Evolutionary conservation across 345 rosid genomes (phyloP).

Genomic region (Salix arbutifolia): DNA sequence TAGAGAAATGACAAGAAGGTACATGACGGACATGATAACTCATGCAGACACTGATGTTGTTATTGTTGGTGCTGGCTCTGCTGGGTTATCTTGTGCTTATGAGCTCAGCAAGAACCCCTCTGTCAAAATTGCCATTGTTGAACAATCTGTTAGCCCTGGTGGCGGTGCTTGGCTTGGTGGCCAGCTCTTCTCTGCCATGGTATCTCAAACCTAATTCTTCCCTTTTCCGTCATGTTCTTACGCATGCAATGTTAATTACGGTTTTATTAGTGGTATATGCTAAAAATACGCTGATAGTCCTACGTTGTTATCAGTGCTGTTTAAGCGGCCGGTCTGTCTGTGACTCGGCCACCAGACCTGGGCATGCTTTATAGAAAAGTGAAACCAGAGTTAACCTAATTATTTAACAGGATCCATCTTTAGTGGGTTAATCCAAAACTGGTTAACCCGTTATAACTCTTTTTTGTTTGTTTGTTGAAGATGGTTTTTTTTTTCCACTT

Average conservation of each 20-base stretch:
- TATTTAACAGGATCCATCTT: no score
- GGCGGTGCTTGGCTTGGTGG: slow-evolving; percentile 86
- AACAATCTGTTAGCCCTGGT: slow-evolving; percentile 80
- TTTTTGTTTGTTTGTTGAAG: no score
- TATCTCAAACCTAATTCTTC: slow-evolving; percentile 11
- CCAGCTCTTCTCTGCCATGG: slow-evolving; percentile 80
- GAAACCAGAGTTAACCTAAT: no score
- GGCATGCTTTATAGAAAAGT: no score
- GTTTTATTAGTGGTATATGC: no score
- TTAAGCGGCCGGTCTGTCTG: no score
- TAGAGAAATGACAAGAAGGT: slow-evolving; percentile 67
- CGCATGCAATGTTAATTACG: background rate
- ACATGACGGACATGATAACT: slow-evolving; percentile 73
- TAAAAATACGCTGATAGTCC: no score
- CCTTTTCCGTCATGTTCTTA: background rate
- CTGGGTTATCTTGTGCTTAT: slow-evolving; percentile 65
- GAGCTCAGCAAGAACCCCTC: slow-evolving; percentile 71
- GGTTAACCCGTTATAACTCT: no score
- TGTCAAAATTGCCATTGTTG: slow-evolving; percentile 55
- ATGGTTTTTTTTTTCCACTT: no score
- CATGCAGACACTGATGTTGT: slow-evolving; percentile 69
- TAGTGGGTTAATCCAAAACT: no score
- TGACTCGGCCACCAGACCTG: no score
- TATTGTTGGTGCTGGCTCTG: slow-evolving; percentile 69
- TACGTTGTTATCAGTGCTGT: no score